These are phyloP conservation scores for Straminergon stramineum DNA, from an alignment of 225 moss, liverwort and hornwort species.

Conservation along the genomic window DNA sequence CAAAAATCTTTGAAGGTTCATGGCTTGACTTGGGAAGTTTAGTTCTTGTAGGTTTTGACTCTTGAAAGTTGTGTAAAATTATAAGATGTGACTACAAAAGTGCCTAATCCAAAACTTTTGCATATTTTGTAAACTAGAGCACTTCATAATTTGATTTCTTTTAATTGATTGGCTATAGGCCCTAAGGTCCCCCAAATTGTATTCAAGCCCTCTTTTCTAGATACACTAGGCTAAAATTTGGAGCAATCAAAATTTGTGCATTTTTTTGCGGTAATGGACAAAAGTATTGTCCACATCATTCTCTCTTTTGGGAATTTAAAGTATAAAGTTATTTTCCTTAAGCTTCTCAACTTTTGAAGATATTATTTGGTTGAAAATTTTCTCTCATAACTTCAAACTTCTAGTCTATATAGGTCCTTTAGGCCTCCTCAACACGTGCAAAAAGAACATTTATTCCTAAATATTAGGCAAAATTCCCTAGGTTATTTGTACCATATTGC, in stretches of 20 bases:
- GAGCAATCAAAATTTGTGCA: background rate
- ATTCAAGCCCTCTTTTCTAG: background rate
- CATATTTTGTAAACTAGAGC: background rate
- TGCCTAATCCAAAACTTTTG: fast-evolving
- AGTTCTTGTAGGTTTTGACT: background rate
- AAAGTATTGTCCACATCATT: background rate
- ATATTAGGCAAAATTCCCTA: background rate
- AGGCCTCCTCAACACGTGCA: background rate
- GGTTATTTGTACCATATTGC: background rate
- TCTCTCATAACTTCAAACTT: background rate
- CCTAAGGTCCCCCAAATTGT: background rate
- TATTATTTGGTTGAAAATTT: background rate
- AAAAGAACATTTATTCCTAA: background rate
- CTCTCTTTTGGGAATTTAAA: background rate
- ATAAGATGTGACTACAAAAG: background rate
- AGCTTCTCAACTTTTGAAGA: background rate
- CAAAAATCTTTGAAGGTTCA: background rate
- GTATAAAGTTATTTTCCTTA: background rate
- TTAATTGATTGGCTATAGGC: background rate
- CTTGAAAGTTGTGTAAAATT: background rate
- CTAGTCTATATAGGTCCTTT: fast-evolving
- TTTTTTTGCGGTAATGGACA: background rate
- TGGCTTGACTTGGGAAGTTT: background rate
- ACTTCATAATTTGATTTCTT: background rate
- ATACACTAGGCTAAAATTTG: background rate